Evolutionary conservation across 2,329 filamentous ascomycete genomes (phyloP), one percentile per base, ranked within the genome.

Genomic region (Aureobasidium uvarum): DNA sequence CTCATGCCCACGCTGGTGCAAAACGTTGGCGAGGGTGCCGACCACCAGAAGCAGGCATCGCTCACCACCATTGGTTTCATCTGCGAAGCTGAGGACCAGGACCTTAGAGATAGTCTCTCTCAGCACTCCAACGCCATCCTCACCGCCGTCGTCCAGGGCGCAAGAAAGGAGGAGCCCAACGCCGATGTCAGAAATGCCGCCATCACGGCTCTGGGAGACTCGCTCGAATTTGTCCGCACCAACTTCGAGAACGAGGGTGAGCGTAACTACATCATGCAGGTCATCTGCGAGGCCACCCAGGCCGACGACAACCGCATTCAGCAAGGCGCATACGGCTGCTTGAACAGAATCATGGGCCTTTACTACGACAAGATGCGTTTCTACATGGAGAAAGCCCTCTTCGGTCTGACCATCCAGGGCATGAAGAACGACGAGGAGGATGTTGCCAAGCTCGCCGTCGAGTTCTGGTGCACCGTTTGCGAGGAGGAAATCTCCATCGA

Each of bases 361-460:
- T 99, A 99, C 84, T 99, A 99, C 78, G 95, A 99, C 74, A 96
- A 97, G 82, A 99, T 99, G 95, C 89, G 93, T 74, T 99, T 97
- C 81, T 99, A 99, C 83, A 99, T 99, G 95, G 95, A 99, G 84
- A 98, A 98, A 86, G 95, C 95, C 41, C 85, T 99, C 50, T 99
- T 99, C 73, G 95, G 95, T 66, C 85, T 99, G 46, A 99, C 95
- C 45, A 96, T 99, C 69, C 88, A 96, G 76, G 95, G 95, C 71
- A 99, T 99, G 95, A 97, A 96, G 86, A 96, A 88, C 73, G 89
- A 93, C 8, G 95, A 99, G 72, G 95, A 99, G 78, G 95, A 99
- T 76, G 95, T 99, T 63, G 91, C 95, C 68, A 99, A 99, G 84
- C 85, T 99, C 65, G 95, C 95, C 43, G 92, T 99, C 70, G 95